Conservation (phyloP, 345 rosid genomes). For the Laguncularia racemosa region DNA sequence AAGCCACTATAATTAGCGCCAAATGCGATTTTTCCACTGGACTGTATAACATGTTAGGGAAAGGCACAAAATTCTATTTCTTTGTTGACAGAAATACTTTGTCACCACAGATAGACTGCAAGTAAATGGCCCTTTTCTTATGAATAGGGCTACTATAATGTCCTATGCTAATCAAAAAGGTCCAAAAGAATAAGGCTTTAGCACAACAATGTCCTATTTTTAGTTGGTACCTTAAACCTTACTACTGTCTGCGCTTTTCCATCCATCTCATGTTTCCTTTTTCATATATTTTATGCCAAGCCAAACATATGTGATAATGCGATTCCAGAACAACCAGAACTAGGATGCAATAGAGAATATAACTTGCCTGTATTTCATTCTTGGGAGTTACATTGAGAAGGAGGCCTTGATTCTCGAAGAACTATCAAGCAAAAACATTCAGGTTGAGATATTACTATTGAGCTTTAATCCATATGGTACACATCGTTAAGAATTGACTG, state of each 20-base stretch:
- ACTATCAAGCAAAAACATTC: constrained; percentile 30
- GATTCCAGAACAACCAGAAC: neutral
- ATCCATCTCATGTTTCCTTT: no score
- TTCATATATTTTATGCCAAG: no score
- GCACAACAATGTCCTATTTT: no score
- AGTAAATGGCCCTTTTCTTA: no score
- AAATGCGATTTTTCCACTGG: neutral
- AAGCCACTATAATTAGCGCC: constrained; percentile 9
- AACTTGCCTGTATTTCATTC: constrained; percentile 78
- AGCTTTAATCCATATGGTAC: neutral
- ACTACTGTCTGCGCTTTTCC: no score
- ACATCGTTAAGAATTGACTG: neutral
- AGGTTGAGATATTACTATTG: neutral
- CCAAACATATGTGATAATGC: neutral
- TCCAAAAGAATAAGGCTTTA: no score
- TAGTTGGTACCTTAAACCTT: no score
- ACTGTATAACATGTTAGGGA: neutral
- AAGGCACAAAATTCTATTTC: neutral
- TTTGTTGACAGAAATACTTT: no score
- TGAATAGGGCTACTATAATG: no score
- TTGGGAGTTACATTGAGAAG: constrained; percentile 65
- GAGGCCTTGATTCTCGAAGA: constrained; percentile 62
- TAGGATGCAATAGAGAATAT: no score
- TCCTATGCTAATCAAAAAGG: no score
- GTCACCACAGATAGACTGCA: no score